These are phyloP conservation scores for Lipomyces mesembrius DNA, from an alignment of 805 yeast genomes.

Conservation along the genomic window DNA sequence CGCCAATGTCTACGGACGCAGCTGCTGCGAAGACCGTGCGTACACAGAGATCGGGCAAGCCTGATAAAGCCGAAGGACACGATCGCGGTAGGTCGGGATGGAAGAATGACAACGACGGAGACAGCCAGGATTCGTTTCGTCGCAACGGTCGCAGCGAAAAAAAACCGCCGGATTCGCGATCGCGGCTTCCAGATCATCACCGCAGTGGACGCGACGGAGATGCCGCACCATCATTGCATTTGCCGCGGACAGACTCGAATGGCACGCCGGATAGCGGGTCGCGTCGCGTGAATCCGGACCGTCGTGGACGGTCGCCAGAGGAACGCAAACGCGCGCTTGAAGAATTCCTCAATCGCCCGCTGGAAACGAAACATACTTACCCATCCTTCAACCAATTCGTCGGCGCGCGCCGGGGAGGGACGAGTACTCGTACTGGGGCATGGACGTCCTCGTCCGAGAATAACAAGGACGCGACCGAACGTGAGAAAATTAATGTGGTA, in stretches of 20 bases:
- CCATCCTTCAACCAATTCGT: background rate
- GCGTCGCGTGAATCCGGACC: background rate
- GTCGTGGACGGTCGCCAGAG: background rate
- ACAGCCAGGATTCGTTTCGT: background rate
- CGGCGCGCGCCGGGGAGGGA: background rate
- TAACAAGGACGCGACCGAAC: background rate
- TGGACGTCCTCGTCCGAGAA: conserved; percentile 3
- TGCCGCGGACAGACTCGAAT: background rate
- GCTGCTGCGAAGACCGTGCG: background rate
- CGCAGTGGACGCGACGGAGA: background rate
- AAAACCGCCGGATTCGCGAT: too few species aligned
- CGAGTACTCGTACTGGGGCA: background rate
- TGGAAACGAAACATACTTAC: background rate
- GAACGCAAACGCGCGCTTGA: background rate
- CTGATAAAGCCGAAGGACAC: background rate
- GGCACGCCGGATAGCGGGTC: background rate
- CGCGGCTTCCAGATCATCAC: background rate
- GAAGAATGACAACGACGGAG: background rate
- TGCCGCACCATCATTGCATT: background rate
- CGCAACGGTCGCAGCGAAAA: background rate
- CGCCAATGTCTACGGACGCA: background rate
- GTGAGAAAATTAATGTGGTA: background rate
- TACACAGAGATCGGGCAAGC: background rate
- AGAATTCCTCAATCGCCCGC: background rate
- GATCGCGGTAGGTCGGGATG: background rate